Base-by-base conservation (phyloP, 768 basidiomycete species). In the Boletus barrowsii region DNA sequence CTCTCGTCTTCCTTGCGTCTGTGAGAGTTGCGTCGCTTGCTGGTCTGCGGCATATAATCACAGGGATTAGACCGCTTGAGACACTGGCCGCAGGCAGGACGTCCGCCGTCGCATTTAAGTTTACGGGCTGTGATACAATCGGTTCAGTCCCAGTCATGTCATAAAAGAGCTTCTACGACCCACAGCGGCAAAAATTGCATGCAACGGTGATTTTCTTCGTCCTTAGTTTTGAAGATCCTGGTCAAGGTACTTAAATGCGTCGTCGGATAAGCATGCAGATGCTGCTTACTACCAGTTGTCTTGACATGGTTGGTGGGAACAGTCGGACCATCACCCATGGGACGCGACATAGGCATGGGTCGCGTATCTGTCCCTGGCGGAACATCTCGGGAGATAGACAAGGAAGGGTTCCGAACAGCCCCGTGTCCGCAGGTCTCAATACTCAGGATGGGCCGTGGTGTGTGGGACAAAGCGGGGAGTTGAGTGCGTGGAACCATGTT, bases 151-250 rank as follows among this genome's bases (percentile, higher is more conserved):
- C 49, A 45, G 39, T 49, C 43, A 51, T 24, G 53, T 56, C 49
- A 26, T 40, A 37, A 20, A 63, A 57, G 57, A 52, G 32, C 36
- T 44, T 50, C 53, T 49, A 51, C 40, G 42, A 79, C 88, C 73
- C 70, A 91, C 90, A 91, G 57, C 90, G 86, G 75, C 90, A 93
- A 70, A 93, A 93, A 70, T 93, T 91, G 75, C 90, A 93, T 37
- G 90, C 90, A 42, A 92, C 89, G 20, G 87, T 90, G 50, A 92
- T 92, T 72, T 93, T 91, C 77, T 90, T 91, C 50, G 85, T 82
- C 53, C 88, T 80, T 60, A 82, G 82, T 60, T 86, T 86, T 57
- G 77, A 77, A 33, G 83, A 80, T 67, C 78, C 84, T 83, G 61
- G 51, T 54, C 37, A 53, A 55, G 14, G 45, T 35, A 63, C 33